A percentile compares a stretch with the other conserved stretches of the same genome.
phyloP scores from a whole-genome alignment of 768 basidiomycete genomes.

The Calocybe indica region DNA sequence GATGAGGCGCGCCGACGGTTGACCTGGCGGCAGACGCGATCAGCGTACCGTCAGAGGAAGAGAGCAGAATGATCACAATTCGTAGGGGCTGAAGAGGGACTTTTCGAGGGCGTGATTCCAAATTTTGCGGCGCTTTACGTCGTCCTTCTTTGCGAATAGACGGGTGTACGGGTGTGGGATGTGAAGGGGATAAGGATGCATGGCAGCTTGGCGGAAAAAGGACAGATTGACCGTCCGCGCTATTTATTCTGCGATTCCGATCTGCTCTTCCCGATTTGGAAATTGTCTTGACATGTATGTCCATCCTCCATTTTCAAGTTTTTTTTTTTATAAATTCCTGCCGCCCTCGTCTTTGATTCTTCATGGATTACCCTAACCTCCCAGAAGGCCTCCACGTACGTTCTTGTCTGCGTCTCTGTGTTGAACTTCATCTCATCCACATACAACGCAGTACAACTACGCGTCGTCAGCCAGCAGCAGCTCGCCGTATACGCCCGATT shows the following conservation, averaged over 20 bases:
- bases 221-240: too few species aligned
- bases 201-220: too few species aligned
- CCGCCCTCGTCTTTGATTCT: background rate
- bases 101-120: constrained; percentile 80
- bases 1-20: constrained; percentile 58
- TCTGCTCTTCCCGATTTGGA: too few species aligned
- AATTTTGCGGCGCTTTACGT: constrained; percentile 62
- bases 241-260: too few species aligned
- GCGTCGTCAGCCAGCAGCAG: constrained; percentile 1
- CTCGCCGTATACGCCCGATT: constrained; percentile 4
- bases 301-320: constrained; percentile 6
- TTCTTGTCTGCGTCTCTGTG: constrained; percentile 32
- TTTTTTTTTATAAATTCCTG: background rate
- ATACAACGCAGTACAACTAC: constrained; percentile 2
- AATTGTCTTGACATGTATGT: too few species aligned
- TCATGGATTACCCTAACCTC: background rate
- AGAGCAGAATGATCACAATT: constrained; percentile 37
- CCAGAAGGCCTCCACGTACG: constrained; percentile 6
- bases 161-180: constrained; percentile 67
- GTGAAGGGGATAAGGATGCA: background rate
- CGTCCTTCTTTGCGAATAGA: constrained; percentile 57
- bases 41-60: background rate
- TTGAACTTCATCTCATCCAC: constrained; percentile 19
- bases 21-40: constrained; percentile 32
- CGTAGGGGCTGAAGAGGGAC: constrained; percentile 57